These are phyloP conservation scores for Cladophialophora bantiana DNA, from an alignment of 2,329 filamentous ascomycete genomes.

Conservation along the genomic window DNA sequence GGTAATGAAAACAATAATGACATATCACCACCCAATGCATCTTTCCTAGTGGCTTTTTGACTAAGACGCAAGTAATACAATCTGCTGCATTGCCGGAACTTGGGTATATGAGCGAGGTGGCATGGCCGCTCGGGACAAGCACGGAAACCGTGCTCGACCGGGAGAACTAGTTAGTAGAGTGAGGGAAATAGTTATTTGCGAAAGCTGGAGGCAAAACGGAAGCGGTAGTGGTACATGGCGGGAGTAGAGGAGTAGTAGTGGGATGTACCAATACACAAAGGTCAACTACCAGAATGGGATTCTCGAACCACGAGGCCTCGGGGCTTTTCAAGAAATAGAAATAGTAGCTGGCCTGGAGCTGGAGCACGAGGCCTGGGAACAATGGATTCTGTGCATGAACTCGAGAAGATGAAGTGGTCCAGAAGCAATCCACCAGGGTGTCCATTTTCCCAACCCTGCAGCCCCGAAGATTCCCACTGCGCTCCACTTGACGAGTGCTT, in stretches of 20 bases:
- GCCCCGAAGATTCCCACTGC: slow-evolving; percentile 3
- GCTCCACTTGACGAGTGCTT: slow-evolving; percentile 4
- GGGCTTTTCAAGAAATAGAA: not conserved
- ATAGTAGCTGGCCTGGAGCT: not conserved
- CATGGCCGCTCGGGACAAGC: slow-evolving; percentile 13
- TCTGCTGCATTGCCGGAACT: not conserved
- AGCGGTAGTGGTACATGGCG: not conserved
- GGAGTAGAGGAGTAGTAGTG: too few species aligned
- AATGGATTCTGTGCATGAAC: slow-evolving; percentile 24
- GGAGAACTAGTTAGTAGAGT: not conserved
- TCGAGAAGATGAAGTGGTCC: slow-evolving; percentile 17
- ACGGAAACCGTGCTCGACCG: slow-evolving; percentile 7
- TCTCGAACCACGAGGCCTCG: not conserved
- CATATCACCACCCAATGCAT: slow-evolving; percentile 7
- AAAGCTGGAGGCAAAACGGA: not conserved
- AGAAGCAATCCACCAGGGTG: slow-evolving; percentile 19
- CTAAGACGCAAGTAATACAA: not conserved
- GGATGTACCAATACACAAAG: not conserved
- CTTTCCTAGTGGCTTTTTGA: not conserved
- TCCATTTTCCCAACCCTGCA: slow-evolving; percentile 12
- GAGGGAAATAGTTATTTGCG: slow-evolving; percentile 9
- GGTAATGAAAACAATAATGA: slow-evolving; percentile 22
- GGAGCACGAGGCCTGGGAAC: slow-evolving; percentile 10
- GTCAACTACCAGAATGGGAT: not conserved
- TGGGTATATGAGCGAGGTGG: not conserved